These are phyloP conservation scores for Candolleomyces eurysporus DNA, from an alignment of 768 basidiomycete genomes.

Conservation along the genomic window DNA sequence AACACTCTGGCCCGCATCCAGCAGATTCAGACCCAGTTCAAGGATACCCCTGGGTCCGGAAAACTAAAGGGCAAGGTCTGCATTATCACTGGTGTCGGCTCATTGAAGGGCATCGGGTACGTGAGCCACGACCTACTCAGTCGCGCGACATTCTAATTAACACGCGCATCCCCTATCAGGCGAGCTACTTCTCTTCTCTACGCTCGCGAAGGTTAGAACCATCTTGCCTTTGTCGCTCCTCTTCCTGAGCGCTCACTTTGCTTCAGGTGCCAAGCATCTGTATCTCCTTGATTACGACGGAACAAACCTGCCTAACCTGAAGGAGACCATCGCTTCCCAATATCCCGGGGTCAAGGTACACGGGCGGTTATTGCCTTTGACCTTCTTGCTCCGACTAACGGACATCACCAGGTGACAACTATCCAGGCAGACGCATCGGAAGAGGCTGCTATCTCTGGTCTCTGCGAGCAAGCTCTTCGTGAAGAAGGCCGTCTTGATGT, in stretches of 20 bases:
- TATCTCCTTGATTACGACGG: slow-evolving; percentile 73
- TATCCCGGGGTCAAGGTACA: slow-evolving; percentile 81
- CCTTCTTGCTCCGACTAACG: background rate
- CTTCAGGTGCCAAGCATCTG: slow-evolving; percentile 68
- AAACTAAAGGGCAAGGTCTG: slow-evolving; percentile 78
- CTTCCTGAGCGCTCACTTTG: slow-evolving; percentile 7
- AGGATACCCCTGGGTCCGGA: slow-evolving; percentile 44
- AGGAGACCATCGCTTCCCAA: slow-evolving; percentile 58
- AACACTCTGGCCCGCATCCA: slow-evolving; percentile 64
- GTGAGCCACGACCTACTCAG: slow-evolving; percentile 15
- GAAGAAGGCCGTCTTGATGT: slow-evolving; percentile 89
- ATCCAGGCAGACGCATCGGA: slow-evolving; percentile 84
- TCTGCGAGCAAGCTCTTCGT: slow-evolving; percentile 70
- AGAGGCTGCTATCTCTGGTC: slow-evolving; percentile 58
- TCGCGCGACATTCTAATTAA: background rate
- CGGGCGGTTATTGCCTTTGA: background rate
- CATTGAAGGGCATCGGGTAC: slow-evolving; percentile 86
- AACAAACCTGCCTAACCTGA: slow-evolving; percentile 67
- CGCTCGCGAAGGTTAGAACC: slow-evolving; percentile 68
- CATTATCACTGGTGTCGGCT: slow-evolving; percentile 86
- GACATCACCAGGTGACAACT: slow-evolving; percentile 62
- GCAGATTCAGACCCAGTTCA: slow-evolving; percentile 67
- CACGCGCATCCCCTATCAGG: slow-evolving; percentile 31
- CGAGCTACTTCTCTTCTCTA: slow-evolving; percentile 71
- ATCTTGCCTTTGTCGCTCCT: background rate